Evolutionary conservation across 2,329 filamentous ascomycete genomes (phyloP).

Genomic region (Fusarium tuaranense): DNA sequence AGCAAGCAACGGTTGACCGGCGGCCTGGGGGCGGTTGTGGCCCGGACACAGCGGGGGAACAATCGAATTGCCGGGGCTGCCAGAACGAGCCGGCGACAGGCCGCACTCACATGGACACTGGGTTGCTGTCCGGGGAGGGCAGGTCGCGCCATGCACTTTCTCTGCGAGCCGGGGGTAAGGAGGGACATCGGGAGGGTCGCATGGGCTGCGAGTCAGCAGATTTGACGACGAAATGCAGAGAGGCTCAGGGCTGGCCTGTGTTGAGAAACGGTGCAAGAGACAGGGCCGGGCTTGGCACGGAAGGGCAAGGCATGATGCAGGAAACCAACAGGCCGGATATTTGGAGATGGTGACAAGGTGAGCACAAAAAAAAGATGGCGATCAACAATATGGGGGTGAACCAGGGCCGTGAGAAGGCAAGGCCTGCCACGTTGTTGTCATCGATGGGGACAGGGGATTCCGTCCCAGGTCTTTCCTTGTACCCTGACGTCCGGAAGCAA

Average conservation of each 20-base stretch:
- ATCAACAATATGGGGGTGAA: constrained; percentile 29
- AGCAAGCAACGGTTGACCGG: constrained; percentile 28
- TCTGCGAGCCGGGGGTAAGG: constrained; percentile 7
- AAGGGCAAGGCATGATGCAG: constrained; percentile 4
- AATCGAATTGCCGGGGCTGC: constrained; percentile 35
- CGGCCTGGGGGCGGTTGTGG: constrained; percentile 21
- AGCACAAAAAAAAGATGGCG: constrained; percentile 17
- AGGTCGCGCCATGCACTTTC: constrained; percentile 26
- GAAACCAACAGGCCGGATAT: constrained; percentile 37
- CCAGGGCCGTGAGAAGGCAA: constrained; percentile 27
- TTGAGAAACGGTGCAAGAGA: constrained; percentile 8
- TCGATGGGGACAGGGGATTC: constrained; percentile 25
- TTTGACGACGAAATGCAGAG: constrained; percentile 27
- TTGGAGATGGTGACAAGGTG: constrained; percentile 36
- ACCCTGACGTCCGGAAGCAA: constrained; percentile 30
- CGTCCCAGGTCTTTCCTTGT: constrained; percentile 14
- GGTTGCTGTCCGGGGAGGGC: constrained; percentile 7
- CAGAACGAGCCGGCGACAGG: constrained; percentile 36
- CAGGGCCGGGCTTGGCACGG: constrained; percentile 3
- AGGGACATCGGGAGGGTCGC: constrained; percentile 30
- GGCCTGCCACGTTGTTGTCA: constrained; percentile 34
- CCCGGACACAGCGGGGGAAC: constrained; percentile 10
- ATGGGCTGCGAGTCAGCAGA: constrained; percentile 42
- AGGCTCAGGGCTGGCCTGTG: constrained; percentile 8
- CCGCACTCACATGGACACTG: constrained; percentile 19